These are phyloP conservation scores for Vaucheria bursata DNA, from an alignment of 352 stramenopile genomes.

Conservation along the genomic window DNA sequence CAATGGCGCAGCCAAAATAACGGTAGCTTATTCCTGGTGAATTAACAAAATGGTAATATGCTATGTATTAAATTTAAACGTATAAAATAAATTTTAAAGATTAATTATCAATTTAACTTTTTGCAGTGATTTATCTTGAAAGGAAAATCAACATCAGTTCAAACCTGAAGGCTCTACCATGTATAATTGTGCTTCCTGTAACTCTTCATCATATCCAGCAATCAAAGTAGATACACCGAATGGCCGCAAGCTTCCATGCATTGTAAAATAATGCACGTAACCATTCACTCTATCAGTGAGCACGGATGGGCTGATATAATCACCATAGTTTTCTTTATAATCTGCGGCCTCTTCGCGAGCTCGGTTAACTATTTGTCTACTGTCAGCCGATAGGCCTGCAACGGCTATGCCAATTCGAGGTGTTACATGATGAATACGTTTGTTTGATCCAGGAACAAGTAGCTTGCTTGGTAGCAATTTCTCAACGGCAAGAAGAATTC, in stretches of 20 bases:
- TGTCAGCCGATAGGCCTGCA: slow-evolving; percentile 87
- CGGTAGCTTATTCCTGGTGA: no score
- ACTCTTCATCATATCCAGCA: slow-evolving; percentile 85
- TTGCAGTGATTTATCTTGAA: background rate
- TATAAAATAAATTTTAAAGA: background rate
- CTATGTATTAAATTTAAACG: background rate
- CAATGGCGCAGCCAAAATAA: slow-evolving; percentile 90
- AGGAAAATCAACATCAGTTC: no score
- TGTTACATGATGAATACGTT: slow-evolving; percentile 30
- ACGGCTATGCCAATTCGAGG: slow-evolving; percentile 55
- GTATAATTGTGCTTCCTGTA: slow-evolving; percentile 74
- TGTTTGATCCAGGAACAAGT: slow-evolving; percentile 62
- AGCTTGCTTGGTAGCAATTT: slow-evolving; percentile 78
- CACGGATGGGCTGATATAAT: slow-evolving; percentile 57
- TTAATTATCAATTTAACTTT: background rate
- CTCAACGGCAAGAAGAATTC: slow-evolving; percentile 91
- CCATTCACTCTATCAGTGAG: slow-evolving; percentile 85
- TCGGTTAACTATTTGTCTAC: slow-evolving; percentile 86
- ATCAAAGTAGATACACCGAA: slow-evolving; percentile 91
- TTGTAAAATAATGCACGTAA: slow-evolving; percentile 98
- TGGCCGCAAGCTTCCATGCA: slow-evolving; percentile 89
- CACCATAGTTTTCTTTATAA: slow-evolving; percentile 94
- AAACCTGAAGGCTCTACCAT: slow-evolving; percentile 78
- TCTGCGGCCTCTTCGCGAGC: slow-evolving; percentile 81
- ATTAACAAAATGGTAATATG: background rate